A percentile compares a stretch with the other conserved stretches of the same genome.
phyloP scores from a whole-genome alignment of 805 yeast species.

The Metschnikowia baotianmanensis region DNA sequence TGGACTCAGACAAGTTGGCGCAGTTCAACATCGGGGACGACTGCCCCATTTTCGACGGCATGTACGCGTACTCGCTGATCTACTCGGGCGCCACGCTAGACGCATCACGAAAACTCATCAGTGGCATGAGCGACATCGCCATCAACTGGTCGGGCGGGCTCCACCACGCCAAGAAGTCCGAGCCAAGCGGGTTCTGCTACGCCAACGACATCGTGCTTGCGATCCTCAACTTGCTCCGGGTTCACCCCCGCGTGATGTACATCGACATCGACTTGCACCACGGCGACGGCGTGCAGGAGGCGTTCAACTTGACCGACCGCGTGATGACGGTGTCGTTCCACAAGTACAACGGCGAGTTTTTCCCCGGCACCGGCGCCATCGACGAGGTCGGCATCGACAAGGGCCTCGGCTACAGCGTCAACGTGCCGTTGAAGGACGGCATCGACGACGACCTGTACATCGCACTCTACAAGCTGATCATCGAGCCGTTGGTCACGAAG shows the following conservation, averaged over 20 bases:
- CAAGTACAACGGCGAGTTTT: constrained; percentile 89
- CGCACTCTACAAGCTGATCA: constrained; percentile 72
- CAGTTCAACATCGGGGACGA: constrained; percentile 89
- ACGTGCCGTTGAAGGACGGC: constrained; percentile 93
- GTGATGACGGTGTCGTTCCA: constrained; percentile 97
- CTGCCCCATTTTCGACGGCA: constrained; percentile 93
- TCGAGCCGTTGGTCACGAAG: constrained; percentile 86
- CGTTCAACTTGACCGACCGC: constrained; percentile 89
- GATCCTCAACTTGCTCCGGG: constrained; percentile 76
- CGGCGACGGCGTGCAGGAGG: constrained; percentile 98
- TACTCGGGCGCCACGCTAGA: constrained; percentile 94
- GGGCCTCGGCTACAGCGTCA: constrained; percentile 84
- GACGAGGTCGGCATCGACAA: constrained; percentile 87
- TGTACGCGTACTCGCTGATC: constrained; percentile 84
- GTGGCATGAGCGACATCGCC: constrained; percentile 90
- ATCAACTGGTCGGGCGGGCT: constrained; percentile 96
- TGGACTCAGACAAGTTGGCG: constrained; percentile 55
- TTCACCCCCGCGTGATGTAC: constrained; percentile 89
- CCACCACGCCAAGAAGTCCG: constrained; percentile 93
- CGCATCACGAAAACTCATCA: constrained; percentile 81
- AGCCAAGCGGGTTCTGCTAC: constrained; percentile 94
- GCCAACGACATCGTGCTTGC: constrained; percentile 92
- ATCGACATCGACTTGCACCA: constrained; percentile 95
- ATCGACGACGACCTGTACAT: constrained; percentile 88
- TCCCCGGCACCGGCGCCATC: constrained; percentile 95